Evolutionary conservation across 78 protist species (phyloP), one percentile per base, ranked within the genome.

Genomic region (Dictyostelium capitatum): DNA sequence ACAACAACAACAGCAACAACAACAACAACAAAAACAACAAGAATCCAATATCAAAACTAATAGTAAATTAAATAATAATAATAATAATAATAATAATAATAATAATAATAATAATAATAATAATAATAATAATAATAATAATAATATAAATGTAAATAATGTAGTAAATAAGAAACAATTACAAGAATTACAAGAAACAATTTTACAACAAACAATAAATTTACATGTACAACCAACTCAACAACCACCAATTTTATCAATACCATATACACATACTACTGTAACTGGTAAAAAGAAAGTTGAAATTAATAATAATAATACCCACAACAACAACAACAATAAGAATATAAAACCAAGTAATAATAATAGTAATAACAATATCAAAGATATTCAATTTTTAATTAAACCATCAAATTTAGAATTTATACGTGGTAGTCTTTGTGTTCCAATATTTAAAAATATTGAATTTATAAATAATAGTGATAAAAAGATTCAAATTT

Each of bases 401-500:
- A 73, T 73, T 20, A 73, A 15, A n/a, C 79, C 79, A 8, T 4
- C 56, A 10, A 43, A 14, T 15, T 11, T 73, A 5, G 79, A 73
- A n/a, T 73, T 73, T 73, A 73, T n/a, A 50, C n/a, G 79, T 15
- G 50, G 59, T 9, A 73, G 79, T 73, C n/a, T 73, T 43, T 37
- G 79, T 47, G 79, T 73, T 7, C 79, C 79, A 37, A 23, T n/a
- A n/a, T 73, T n/a, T 46, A 37, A 50, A n/a, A 47, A 46, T 73
- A 19, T 73, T 6, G 79, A 73, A 32, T 73, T 73, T 46, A 46
- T n/a, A 46, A 73, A 73, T 10, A 73, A 9, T 0, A 47, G 46
- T n/a, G 53, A 79, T 15, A 32, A 48, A 19, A 64, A 77, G 28
- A 19, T 87, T 77, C 93, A 87, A 32, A 79, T 87, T 25, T 41